These are phyloP conservation scores for Phytophthora gonapodyides DNA, from an alignment of 352 stramenopile species.

Conservation along the genomic window DNA sequence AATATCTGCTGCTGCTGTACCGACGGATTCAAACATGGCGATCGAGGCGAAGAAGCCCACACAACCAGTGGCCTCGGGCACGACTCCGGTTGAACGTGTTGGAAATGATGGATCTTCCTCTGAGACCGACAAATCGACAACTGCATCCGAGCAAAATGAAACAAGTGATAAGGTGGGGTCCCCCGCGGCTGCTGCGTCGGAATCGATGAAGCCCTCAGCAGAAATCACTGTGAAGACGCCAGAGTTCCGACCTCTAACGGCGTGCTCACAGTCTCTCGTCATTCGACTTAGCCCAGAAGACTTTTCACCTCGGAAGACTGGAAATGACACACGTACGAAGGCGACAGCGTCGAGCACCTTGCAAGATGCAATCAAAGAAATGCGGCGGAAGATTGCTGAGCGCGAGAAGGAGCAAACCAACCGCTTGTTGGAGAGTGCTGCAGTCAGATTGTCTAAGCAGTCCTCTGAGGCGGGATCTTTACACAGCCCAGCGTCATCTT, in stretches of 20 bases:
- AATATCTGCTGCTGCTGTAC: background rate
- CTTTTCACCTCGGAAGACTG: constrained; percentile 36
- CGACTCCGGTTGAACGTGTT: background rate
- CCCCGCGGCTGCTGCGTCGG: background rate
- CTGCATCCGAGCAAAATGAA: constrained; percentile 11
- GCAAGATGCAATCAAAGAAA: constrained; percentile 52
- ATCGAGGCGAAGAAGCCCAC: background rate
- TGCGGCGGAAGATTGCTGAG: constrained; percentile 61
- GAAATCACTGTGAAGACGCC: constrained; percentile 21
- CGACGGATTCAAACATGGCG: background rate
- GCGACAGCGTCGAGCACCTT: constrained; percentile 11
- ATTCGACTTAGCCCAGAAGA: constrained; percentile 67
- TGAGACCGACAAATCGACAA: constrained; percentile 14
- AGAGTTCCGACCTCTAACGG: constrained; percentile 64
- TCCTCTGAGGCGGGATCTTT: constrained; percentile 9
- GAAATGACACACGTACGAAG: constrained; percentile 17
- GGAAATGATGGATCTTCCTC: constrained; percentile 1
- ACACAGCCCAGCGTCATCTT: constrained; percentile 24
- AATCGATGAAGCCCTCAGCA: constrained; percentile 4
- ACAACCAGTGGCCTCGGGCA: background rate
- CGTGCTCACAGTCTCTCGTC: constrained; percentile 66
- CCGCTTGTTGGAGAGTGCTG: constrained; percentile 24
- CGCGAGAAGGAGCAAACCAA: constrained; percentile 45
- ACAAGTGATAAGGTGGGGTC: constrained; percentile 2
- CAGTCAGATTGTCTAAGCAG: constrained; percentile 21